A percentile compares a stretch with the other conserved stretches of the same genome.
Evolutionary conservation across 2,329 filamentous ascomycete species (phyloP).

Genomic region (Didymosphaeria variabile): DNA sequence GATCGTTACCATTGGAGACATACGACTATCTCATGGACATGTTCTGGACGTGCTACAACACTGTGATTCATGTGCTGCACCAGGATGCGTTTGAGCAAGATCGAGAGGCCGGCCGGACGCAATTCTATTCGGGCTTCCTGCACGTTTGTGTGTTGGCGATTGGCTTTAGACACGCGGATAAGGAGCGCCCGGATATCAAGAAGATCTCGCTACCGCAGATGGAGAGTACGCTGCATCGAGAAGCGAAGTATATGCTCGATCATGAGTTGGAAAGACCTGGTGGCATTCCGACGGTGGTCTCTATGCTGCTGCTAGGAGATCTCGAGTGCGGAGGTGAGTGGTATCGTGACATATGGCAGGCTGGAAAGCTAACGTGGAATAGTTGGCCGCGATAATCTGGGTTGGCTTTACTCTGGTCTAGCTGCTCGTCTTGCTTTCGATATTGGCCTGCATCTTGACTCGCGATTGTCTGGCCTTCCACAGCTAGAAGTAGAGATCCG

Average conservation of each 20-base stretch:
- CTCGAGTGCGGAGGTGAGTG: constrained; percentile 57
- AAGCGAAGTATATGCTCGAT: constrained; percentile 65
- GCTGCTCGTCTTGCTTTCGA: constrained; percentile 38
- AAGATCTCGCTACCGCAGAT: constrained; percentile 57
- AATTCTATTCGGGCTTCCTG: constrained; percentile 63
- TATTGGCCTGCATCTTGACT: constrained; percentile 58
- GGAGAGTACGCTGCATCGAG: constrained; percentile 63
- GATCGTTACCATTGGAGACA: constrained; percentile 56
- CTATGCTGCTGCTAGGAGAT: constrained; percentile 61
- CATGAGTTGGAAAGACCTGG: constrained; percentile 62
- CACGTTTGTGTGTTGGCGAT: constrained; percentile 63
- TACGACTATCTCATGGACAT: constrained; percentile 63
- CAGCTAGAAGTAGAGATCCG: constrained; percentile 60
- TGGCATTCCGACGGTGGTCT: constrained; percentile 63
- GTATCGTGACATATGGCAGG: neutral
- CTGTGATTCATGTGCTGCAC: constrained; percentile 60
- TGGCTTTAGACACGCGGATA: constrained; percentile 62
- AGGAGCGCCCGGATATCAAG: constrained; percentile 59
- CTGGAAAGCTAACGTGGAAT: constrained; percentile 8
- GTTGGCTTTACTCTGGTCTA: constrained; percentile 64
- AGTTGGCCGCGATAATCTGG: constrained; percentile 63
- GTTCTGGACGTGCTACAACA: constrained; percentile 64
- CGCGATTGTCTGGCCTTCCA: constrained; percentile 52
- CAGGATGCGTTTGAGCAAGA: constrained; percentile 61
- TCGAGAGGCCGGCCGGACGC: constrained; percentile 55